Conservation (phyloP, 164 flowering plant species). For the Euptelea pleiosperma region DNA sequence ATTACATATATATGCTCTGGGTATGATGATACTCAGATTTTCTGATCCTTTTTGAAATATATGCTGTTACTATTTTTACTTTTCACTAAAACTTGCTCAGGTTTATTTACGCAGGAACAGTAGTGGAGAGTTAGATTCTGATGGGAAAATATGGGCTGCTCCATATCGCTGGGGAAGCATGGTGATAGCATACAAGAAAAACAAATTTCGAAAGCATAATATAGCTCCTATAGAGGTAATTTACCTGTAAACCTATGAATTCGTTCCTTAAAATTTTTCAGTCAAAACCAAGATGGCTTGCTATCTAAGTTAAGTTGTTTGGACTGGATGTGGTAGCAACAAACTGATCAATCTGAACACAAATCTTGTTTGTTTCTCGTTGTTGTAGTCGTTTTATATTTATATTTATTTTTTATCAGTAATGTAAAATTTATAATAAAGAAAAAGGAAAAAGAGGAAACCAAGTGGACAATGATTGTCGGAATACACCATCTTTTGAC, state of each 20-base stretch:
- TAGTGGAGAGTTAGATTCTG: conserved; percentile 59
- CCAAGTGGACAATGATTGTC: too few species aligned
- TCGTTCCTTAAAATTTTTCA: neutral
- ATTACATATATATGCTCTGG: too few species aligned
- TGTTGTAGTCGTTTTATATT: too few species aligned
- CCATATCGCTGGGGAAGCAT: conserved; percentile 98
- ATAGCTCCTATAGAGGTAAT: conserved; percentile 78
- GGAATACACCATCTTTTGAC: too few species aligned
- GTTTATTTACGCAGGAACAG: conserved; percentile 74
- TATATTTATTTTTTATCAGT: too few species aligned
- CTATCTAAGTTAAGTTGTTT: neutral
- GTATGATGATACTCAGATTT: too few species aligned
- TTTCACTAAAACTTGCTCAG: conserved; percentile 50
- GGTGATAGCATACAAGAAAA: conserved; percentile 91
- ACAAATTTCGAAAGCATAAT: conserved; percentile 63
- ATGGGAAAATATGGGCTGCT: conserved; percentile 80
- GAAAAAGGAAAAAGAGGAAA: too few species aligned
- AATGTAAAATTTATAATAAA: too few species aligned
- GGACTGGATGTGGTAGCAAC: too few species aligned
- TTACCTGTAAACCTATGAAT: neutral
- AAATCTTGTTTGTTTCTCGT: too few species aligned
- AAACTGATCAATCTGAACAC: too few species aligned
- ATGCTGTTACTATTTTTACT: neutral
- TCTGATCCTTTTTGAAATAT: neutral
- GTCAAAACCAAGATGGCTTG: neutral